Evolutionary conservation across 441 rosid genomes (phyloP).

Genomic region (Aleurites moluccanus): DNA sequence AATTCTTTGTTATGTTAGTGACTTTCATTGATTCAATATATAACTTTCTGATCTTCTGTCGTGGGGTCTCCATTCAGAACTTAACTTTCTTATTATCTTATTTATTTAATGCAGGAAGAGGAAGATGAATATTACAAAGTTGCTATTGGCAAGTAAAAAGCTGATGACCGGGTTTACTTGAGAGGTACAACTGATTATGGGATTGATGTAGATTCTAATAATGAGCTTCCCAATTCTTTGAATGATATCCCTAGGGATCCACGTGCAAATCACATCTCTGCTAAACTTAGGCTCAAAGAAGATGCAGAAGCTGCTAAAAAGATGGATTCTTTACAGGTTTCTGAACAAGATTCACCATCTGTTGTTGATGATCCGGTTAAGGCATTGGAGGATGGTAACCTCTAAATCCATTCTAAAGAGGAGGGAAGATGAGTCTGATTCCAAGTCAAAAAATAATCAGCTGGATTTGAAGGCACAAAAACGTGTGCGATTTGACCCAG

Average conservation of each 20-base stretch:
- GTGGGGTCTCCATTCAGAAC: neutral
- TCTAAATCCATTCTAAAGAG: conserved; percentile 80
- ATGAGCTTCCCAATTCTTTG: conserved; percentile 49
- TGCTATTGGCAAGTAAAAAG: conserved; percentile 61
- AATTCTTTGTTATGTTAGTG: neutral
- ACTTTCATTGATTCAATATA: neutral
- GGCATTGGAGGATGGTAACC: conserved; percentile 36
- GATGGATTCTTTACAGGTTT: conserved; percentile 55
- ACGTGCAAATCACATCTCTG: conserved; percentile 73
- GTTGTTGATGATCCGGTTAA: conserved; percentile 12
- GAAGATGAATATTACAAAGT: conserved; percentile 78
- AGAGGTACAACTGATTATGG: conserved; percentile 54
- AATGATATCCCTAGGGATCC: conserved; percentile 56
- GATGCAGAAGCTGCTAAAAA: conserved; percentile 78
- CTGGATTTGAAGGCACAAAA: conserved; percentile 56
- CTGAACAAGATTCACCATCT: conserved; percentile 36
- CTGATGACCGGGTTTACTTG: conserved; percentile 48
- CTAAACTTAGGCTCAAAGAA: conserved; percentile 69
- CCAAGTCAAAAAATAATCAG: conserved; percentile 28
- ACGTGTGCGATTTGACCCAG: conserved; percentile 81
- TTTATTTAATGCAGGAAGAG: conserved; percentile 70
- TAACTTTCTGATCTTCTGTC: neutral
- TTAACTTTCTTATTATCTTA: neutral
- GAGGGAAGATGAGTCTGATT: conserved; percentile 47
- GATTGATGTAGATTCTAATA: conserved; percentile 47